Conservation (phyloP, 805 yeast species). For the Kodamaea jinghongensis region DNA sequence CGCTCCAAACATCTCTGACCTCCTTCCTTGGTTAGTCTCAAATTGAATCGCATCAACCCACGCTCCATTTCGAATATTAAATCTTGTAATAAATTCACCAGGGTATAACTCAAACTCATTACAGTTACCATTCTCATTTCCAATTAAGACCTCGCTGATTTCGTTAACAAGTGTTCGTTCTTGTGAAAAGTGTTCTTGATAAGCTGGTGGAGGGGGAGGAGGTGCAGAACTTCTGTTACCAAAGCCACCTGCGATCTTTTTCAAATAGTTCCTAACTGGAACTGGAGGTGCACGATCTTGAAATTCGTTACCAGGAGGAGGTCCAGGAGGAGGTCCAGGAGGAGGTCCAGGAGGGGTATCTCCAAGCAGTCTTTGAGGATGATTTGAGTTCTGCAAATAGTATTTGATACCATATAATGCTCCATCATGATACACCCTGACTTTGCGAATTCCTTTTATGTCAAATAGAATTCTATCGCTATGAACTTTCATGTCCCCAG, state of each 20-base stretch:
- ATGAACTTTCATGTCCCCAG: no score
- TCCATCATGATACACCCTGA: constrained; percentile 68
- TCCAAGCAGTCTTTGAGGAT: no score
- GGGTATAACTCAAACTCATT: constrained; percentile 52
- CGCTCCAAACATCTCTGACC: constrained; percentile 64
- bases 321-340: no score
- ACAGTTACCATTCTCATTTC: constrained; percentile 51
- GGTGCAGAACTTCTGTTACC: no score
- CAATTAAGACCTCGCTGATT: constrained; percentile 33
- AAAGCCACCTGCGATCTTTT: not conserved
- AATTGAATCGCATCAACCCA: constrained; percentile 91
- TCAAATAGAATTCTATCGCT: constrained; percentile 18
- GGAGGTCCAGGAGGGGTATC: constrained; percentile 24
- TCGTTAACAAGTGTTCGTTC: not conserved
- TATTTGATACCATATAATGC: constrained; percentile 83
- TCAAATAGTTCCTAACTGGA: constrained; percentile 45
- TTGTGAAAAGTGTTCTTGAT: no score
- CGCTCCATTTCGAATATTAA: constrained; percentile 69
- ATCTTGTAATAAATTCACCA: constrained; percentile 60
- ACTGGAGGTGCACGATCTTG: constrained; percentile 46
- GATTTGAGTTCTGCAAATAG: not conserved
- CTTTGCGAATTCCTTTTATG: constrained; percentile 40
- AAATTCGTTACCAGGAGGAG: no score
- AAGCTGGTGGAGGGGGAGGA: no score
- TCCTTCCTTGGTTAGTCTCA: constrained; percentile 54